Evolutionary conservation across 345 rosid genomes (phyloP), one percentile per base, ranked within the genome.

Genomic region (Eucalyptus polyanthemos): DNA sequence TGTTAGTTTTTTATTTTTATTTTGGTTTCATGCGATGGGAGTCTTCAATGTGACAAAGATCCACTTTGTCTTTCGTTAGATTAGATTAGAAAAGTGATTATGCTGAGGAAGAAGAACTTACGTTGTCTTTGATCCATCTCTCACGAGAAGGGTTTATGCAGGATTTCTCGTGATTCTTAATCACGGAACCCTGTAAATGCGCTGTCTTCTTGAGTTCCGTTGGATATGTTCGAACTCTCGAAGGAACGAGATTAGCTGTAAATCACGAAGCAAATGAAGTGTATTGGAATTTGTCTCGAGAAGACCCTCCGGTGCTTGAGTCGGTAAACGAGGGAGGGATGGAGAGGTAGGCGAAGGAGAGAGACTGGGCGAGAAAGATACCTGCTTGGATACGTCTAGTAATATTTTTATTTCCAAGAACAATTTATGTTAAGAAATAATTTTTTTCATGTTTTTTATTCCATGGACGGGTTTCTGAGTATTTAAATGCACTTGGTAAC

Each of bases 381-480:
- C 6, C 0, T 2, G 1, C 62, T 10, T 56, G 6, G 10, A 53
- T 19, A 17, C 0, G 1, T 17, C 3, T 53, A 19, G 4, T 53
- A 17, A 7, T 4, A 17, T 53, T 53, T 53, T 53, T 53, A 3
- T 53, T 53, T 53, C 0, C 3, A 0, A 51, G 0, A 53, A 53
- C 1, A 53, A 53, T 17, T 53, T 53, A 51, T 51, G 9, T 51
- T 51, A 17, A 51, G 4, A 51, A 15, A 50, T 15, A 50, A 0
- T 6, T 50, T 6, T 50, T 50, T 16, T 50, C 1, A 17, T n/a
- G n/a, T n/a, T 17, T 0, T 53, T 53, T 53, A 19, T 53, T 53
- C 1, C 1, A 3, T 53, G 24, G 9, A 53, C 2, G 1, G 9
- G 2, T 53, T 53, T 51, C 0, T 17, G 0, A 19, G 9, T 4